These are phyloP conservation scores for Aureobasidium sp. DNA, from an alignment of 2,329 filamentous ascomycete species.

Conservation along the genomic window DNA sequence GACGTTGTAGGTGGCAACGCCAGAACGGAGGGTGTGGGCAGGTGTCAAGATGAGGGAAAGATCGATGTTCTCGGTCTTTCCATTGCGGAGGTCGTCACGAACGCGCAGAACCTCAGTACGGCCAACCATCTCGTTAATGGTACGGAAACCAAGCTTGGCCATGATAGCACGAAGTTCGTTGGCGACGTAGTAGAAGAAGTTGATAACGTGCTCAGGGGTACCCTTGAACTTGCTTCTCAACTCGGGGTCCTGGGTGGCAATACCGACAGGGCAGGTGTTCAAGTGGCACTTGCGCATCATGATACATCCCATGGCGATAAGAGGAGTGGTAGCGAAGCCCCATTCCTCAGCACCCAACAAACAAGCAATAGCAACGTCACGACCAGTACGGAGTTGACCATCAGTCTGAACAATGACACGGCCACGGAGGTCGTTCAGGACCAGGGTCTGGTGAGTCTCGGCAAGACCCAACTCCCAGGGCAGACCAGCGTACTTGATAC, in stretches of 20 bases:
- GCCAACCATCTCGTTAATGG: constrained; percentile 96
- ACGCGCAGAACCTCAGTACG: constrained; percentile 80
- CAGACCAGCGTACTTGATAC: constrained; percentile 96
- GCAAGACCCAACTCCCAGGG: constrained; percentile 96
- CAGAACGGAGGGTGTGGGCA: constrained; percentile 89
- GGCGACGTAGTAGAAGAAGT: constrained; percentile 97
- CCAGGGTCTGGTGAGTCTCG: constrained; percentile 92
- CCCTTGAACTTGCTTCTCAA: constrained; percentile 89
- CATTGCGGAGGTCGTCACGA: constrained; percentile 76
- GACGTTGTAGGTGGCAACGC: constrained; percentile 94
- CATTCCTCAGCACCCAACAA: constrained; percentile 96
- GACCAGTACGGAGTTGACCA: constrained; percentile 83
- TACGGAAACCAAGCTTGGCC: constrained; percentile 90
- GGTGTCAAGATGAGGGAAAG: constrained; percentile 87
- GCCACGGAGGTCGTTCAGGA: constrained; percentile 89
- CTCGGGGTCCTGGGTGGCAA: constrained; percentile 92
- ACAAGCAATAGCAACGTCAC: constrained; percentile 91
- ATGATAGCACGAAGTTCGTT: constrained; percentile 96
- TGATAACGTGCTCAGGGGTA: constrained; percentile 92
- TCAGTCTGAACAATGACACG: constrained; percentile 95
- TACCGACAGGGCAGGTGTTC: constrained; percentile 85
- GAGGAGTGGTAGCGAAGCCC: constrained; percentile 88
- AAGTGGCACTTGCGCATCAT: constrained; percentile 71
- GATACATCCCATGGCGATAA: constrained; percentile 95
- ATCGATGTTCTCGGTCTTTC: constrained; percentile 89